Evolutionary conservation across 768 basidiomycete species (phyloP).

Genomic region (Hortiboletus campestris): DNA sequence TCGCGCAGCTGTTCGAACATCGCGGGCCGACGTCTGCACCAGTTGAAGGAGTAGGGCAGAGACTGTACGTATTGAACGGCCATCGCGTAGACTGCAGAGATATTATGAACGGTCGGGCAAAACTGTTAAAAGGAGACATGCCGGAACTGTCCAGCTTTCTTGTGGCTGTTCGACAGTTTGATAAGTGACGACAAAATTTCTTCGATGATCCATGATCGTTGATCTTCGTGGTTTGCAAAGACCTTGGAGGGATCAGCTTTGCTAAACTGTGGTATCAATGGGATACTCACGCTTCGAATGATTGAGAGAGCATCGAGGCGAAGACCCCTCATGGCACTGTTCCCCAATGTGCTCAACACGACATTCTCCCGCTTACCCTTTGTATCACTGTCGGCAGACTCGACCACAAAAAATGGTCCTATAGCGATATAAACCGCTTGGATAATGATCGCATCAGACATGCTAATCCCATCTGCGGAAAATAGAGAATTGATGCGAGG

Average conservation of each 20-base stretch:
- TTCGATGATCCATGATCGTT: constrained; percentile 96
- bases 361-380: constrained; percentile 56
- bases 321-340: constrained; percentile 77
- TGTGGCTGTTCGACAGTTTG: constrained; percentile 86
- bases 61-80: constrained; percentile 88
- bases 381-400: constrained; percentile 54
- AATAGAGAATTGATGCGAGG: constrained; percentile 76
- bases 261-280: neutral
- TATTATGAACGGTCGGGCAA: neutral
- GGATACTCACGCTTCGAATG: constrained; percentile 71
- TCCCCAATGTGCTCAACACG: constrained; percentile 66
- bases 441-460: constrained; percentile 92
- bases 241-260: constrained; percentile 49
- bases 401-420: constrained; percentile 91
- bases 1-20: constrained; percentile 70
- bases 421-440: constrained; percentile 91
- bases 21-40: constrained; percentile 92
- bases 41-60: constrained; percentile 92
- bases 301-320: constrained; percentile 79
- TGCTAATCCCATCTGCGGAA: constrained; percentile 58
- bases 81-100: constrained; percentile 74
- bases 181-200: constrained; percentile 90
- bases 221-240: constrained; percentile 87
- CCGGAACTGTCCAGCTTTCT: constrained; percentile 88
- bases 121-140: constrained; percentile 33